phyloP scores from a whole-genome alignment of 257 asterid genomes.

The Primulina huaijiensis region DNA sequence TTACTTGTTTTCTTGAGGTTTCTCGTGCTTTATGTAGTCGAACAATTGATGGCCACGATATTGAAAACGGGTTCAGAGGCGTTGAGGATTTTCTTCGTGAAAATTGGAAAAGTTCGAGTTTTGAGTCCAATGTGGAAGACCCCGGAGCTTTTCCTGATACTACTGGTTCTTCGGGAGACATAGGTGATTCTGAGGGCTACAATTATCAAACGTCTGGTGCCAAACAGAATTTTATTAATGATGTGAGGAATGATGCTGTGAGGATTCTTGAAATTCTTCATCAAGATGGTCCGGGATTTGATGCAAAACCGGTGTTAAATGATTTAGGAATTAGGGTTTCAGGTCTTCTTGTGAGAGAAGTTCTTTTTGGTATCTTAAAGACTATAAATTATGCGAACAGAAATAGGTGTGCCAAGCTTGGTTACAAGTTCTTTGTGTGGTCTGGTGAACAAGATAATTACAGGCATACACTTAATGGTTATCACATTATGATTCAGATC shows the following conservation, averaged over 20 bases:
- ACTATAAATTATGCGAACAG: slow-evolving; percentile 47
- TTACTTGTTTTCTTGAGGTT: slow-evolving; percentile 34
- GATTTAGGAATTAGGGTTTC: slow-evolving; percentile 58
- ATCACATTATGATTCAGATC: slow-evolving; percentile 75
- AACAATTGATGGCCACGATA: slow-evolving; percentile 36
- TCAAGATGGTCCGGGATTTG: slow-evolving; percentile 80
- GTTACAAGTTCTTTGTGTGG: slow-evolving; percentile 89
- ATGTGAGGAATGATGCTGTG: slow-evolving; percentile 49
- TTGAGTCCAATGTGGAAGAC: slow-evolving; percentile 38
- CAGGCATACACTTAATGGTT: slow-evolving; percentile 56
- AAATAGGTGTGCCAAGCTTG: slow-evolving; percentile 73
- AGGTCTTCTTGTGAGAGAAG: slow-evolving; percentile 84
- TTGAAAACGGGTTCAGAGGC: slow-evolving; percentile 54
- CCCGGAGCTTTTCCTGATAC: slow-evolving; percentile 25
- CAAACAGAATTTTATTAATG: slow-evolving; percentile 44
- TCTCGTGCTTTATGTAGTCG: slow-evolving; percentile 55
- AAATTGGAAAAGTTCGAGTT: slow-evolving; percentile 51
- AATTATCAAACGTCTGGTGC: slow-evolving; percentile 29
- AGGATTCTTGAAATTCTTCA: slow-evolving; percentile 69
- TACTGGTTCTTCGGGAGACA: slow-evolving; percentile 23
- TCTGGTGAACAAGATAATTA: slow-evolving; percentile 74
- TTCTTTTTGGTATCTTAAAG: slow-evolving; percentile 65
- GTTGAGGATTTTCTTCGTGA: slow-evolving; percentile 66
- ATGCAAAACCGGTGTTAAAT: slow-evolving; percentile 54
- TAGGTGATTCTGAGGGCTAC: slow-evolving; percentile 20